Evolutionary conservation across 345 rosid genomes (phyloP).

Genomic region (Lumnitzera racemosa): DNA sequence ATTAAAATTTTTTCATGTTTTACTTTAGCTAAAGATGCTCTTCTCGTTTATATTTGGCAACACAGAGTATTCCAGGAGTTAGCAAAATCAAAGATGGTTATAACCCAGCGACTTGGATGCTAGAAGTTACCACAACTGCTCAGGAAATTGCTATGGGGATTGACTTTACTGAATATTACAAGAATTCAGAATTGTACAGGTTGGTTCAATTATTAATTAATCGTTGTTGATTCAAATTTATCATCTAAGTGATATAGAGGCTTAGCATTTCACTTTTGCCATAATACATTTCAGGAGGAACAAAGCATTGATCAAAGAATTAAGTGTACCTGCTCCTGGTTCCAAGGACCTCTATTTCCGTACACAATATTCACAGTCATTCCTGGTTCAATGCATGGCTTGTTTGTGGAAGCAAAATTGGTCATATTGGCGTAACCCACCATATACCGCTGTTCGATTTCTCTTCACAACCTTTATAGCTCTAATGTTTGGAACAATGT

Average conservation of each 20-base stretch:
- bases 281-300: conserved; percentile 40
- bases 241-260: neutral
- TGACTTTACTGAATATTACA: conserved; percentile 33
- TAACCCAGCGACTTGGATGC: conserved; percentile 64
- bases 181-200: conserved; percentile 34
- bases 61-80: conserved; percentile 32
- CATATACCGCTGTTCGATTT: conserved; percentile 35
- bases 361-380: conserved; percentile 23
- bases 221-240: neutral
- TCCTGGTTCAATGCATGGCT: conserved; percentile 25
- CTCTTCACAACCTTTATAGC: conserved; percentile 27
- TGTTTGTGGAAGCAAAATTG: conserved; percentile 42
- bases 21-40: neutral
- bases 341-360: conserved; percentile 28
- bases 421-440: conserved; percentile 46
- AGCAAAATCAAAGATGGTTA: conserved; percentile 34
- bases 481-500: conserved; percentile 31
- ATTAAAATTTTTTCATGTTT: neutral
- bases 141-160: conserved; percentile 33
- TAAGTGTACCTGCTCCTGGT: conserved; percentile 28
- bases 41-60: neutral
- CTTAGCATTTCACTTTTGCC: neutral
- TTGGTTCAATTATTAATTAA: neutral
- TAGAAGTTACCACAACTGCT: conserved; percentile 32
- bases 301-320: conserved; percentile 25